Percentiles rank a stretch among this genome's conserved stretches.
Evolutionary conservation across 2,329 filamentous ascomycete genomes (phyloP).

Genomic region (Pleoardoris graminearum): DNA sequence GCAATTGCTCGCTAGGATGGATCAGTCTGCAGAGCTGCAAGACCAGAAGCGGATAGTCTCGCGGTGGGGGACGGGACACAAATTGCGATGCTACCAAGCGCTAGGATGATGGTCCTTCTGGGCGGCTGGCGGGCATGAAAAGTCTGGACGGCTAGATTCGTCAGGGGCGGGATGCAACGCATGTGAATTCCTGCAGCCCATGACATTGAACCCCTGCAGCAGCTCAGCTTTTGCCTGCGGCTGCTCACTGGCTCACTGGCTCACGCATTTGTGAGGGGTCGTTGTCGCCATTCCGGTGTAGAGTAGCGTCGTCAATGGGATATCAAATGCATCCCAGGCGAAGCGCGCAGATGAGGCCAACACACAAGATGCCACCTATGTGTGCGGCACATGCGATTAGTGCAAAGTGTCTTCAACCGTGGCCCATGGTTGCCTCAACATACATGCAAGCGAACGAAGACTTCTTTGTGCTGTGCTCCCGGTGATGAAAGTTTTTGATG

Average conservation of each 20-base stretch:
- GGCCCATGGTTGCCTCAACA: too few relatives aligned
- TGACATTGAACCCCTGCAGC: neutral
- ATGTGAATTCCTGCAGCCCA: neutral
- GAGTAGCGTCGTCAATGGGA: neutral
- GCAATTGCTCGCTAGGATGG: neutral
- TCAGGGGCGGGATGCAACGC: neutral
- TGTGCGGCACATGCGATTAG: neutral
- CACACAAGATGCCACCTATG: neutral
- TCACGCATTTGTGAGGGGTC: neutral
- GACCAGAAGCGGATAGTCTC: neutral
- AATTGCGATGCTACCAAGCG: neutral
- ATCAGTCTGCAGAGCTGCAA: neutral
- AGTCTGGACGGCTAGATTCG: neutral
- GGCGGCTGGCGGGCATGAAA: neutral
- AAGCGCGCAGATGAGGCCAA: neutral
- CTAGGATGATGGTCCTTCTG: neutral
- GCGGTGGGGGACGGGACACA: neutral
- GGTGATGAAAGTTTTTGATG: neutral
- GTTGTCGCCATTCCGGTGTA: neutral
- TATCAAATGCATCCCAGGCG: neutral
- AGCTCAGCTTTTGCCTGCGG: neutral
- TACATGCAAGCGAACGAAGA: neutral
- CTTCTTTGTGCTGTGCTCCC: constrained; percentile 1
- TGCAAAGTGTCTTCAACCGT: too few relatives aligned
- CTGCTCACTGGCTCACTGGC: neutral